Evolutionary conservation across 495 filamentous ascomycete genomes (phyloP), one percentile per base, ranked within the genome.

Genomic region (Parachaetomium inaequale): DNA sequence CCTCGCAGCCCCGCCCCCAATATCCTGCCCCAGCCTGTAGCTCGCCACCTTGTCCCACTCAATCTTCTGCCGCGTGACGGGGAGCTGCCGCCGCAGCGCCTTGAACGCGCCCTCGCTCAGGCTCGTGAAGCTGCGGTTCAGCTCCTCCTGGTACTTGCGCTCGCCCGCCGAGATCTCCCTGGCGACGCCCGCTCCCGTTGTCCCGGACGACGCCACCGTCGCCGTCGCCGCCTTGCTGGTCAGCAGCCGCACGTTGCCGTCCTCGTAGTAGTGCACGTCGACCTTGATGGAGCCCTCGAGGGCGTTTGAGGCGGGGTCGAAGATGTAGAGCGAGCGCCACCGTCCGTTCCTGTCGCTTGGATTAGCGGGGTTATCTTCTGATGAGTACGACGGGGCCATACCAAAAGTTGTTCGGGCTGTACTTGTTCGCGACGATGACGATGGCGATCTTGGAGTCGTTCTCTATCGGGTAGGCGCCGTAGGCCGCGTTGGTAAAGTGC

Each of bases 11-110:
- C 80, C 82, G 8, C 81, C 79, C n/a, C 84, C 82, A 67, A 90
- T 87, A 63, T 88, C 87, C 74, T 89, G 86, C 56, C 86, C 87
- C 70, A 96, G 76, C 58, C 92, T 77, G 77, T 98, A 98, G 63
- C 91, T 92, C n/a, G 89, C 87, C 65, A 99, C 91, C 80, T 96
- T 98, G 75, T 99, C 94, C 95, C 95, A 99, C 76, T 98, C 94
- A 55, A 99, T 91, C 82, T 96, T 97, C 81, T 99, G 95, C 73
- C 95, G 85, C 61, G 94, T 98, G 43, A 99, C 89, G 8, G 95
- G 95, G 70, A 99, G 77, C 75, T 98, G 95, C 73, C 95, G 84
- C 66, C 95, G 84, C 69, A 99, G 78, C 14, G 85, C 83, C 85
- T 98, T 98, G 77, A 99, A 99, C 5, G 90, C 88, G 2, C 92